Percentiles rank a stretch among this genome's conserved stretches.
Conservation (phyloP, 192 early-diverging fungal species). For the Umbelopsis sp. region DNA sequence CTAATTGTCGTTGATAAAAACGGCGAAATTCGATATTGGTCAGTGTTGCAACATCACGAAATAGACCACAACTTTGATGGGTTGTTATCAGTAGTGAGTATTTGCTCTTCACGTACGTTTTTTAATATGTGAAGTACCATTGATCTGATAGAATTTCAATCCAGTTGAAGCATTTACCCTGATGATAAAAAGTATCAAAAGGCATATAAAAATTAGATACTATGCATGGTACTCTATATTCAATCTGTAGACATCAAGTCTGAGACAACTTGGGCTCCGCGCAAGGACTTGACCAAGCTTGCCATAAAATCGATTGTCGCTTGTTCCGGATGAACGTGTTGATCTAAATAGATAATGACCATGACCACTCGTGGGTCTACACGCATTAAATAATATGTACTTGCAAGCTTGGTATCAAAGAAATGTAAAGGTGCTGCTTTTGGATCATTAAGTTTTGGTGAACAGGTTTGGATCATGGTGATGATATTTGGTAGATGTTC, state of each 20-base stretch:
- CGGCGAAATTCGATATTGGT: slow-evolving; percentile 24
- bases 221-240: background rate
- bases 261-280: slow-evolving; percentile 28
- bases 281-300: slow-evolving; percentile 24
- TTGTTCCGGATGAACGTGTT: slow-evolving; percentile 45
- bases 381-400: slow-evolving; percentile 52
- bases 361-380: slow-evolving; percentile 50
- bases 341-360: slow-evolving; percentile 53
- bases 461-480: slow-evolving; percentile 52
- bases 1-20: slow-evolving; percentile 23
- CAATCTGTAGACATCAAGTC: slow-evolving; percentile 32
- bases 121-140: background rate
- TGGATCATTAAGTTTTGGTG: slow-evolving; percentile 35
- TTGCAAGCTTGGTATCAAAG: slow-evolving; percentile 50
- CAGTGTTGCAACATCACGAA: slow-evolving; percentile 26
- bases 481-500: slow-evolving; percentile 57
- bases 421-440: slow-evolving; percentile 44
- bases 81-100: slow-evolving; percentile 21
- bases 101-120: background rate
- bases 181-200: background rate
- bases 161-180: slow-evolving; percentile 14
- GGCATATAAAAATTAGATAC: background rate
- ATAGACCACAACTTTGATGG: slow-evolving; percentile 28
- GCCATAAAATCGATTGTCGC: slow-evolving; percentile 47
- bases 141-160: background rate